Evolutionary conservation across 306 rosid species (phyloP).

Genomic region (Pyrus pyrifolia): DNA sequence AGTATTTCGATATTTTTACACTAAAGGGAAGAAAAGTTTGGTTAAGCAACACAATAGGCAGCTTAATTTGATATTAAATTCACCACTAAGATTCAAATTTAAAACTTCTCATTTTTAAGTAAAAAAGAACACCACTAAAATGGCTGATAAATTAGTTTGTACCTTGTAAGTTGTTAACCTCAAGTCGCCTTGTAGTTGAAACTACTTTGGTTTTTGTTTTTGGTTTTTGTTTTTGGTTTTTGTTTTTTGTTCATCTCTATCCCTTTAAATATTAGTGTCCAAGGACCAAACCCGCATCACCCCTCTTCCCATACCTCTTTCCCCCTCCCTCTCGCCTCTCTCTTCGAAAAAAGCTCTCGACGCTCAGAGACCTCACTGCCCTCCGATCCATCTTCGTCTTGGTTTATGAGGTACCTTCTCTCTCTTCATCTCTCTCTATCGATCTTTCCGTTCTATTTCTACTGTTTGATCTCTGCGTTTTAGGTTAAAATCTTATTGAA

Average conservation of each 20-base stretch:
- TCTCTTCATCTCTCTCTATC: background rate
- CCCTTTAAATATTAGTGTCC: constrained; percentile 16
- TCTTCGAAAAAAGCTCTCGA: constrained; percentile 6
- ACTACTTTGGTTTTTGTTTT: background rate
- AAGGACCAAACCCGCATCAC: background rate
- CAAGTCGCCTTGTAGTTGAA: background rate
- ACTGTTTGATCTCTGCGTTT: background rate
- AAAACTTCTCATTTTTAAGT: too few relatives aligned
- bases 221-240: too few relatives aligned
- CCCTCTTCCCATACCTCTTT: background rate
- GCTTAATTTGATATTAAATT: too few relatives aligned
- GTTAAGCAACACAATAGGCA: too few relatives aligned
- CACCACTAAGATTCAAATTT: too few relatives aligned
- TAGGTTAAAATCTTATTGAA: background rate
- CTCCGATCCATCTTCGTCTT: constrained; percentile 78
- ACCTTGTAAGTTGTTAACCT: background rate
- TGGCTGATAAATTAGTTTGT: too few relatives aligned
- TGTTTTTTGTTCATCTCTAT: background rate
- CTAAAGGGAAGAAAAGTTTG: rapidly evolving
- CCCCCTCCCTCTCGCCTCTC: background rate
- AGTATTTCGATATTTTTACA: too few relatives aligned
- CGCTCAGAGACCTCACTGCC: constrained; percentile 45
- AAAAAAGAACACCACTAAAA: too few relatives aligned
- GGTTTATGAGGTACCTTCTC: constrained; percentile 81
- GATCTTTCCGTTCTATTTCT: background rate